These are phyloP conservation scores for Carex scoparia DNA, from an alignment of 176 grass and related monocot genomes.

Conservation along the genomic window DNA sequence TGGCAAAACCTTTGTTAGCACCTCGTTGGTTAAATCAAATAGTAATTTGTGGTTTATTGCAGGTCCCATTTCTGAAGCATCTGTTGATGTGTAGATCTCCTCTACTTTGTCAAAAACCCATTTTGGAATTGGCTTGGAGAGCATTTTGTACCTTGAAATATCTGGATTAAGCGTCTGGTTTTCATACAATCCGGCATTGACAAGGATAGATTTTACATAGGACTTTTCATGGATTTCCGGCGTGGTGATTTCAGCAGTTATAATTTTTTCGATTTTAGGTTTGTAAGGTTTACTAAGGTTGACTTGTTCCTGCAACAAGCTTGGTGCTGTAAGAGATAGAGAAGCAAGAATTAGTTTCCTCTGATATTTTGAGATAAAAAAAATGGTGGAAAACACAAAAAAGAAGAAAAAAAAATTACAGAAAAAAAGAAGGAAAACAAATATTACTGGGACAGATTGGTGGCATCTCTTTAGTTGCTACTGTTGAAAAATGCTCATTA, in stretches of 20 bases:
- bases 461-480: constrained; percentile 36
- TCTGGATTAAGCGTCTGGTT: constrained; percentile 7
- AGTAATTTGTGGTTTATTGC: constrained; percentile 49
- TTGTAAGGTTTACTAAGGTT: constrained; percentile 22
- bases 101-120: constrained; percentile 58
- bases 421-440: neutral
- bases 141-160: constrained; percentile 19
- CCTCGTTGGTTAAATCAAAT: constrained; percentile 76
- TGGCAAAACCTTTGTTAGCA: constrained; percentile 36
- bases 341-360: neutral
- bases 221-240: constrained; percentile 42
- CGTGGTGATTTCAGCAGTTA: constrained; percentile 8
- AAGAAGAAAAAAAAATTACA: neutral
- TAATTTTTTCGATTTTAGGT: constrained; percentile 18
- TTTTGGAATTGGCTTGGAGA: constrained; percentile 48
- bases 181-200: constrained; percentile 44
- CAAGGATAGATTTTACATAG: constrained; percentile 53
- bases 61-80: neutral
- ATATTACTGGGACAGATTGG: constrained; percentile 39
- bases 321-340: constrained; percentile 35
- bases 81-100: constrained; percentile 4
- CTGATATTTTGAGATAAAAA: neutral
- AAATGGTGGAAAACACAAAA: neutral
- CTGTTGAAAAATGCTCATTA: constrained; percentile 39
- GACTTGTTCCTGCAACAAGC: constrained; percentile 22